A percentile compares a stretch with the other conserved stretches of the same genome.
Conservation (phyloP, 2,329 filamentous ascomycete genomes). For the Epichloe sibirici region DNA sequence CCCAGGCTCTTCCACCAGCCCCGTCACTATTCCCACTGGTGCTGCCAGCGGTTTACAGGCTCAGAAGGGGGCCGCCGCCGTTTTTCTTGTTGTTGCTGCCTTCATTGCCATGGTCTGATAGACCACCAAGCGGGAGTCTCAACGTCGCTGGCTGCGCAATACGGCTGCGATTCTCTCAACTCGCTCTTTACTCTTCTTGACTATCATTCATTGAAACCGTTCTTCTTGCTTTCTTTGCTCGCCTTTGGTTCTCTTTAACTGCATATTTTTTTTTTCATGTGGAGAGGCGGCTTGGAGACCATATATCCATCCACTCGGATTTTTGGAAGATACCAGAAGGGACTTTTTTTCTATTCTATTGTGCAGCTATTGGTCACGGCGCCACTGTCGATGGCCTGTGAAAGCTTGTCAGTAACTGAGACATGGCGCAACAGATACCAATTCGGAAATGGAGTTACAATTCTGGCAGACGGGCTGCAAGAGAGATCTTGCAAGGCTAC, state of each 20-base stretch:
- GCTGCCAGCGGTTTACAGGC: conserved; percentile 25
- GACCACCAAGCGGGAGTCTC: background rate
- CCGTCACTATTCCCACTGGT: conserved; percentile 13
- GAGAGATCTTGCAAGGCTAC: background rate
- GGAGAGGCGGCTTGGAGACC: background rate
- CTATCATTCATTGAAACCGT: background rate
- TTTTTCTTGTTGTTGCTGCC: conserved; percentile 25
- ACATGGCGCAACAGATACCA: conserved; percentile 2
- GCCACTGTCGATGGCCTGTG: background rate
- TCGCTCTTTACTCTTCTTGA: background rate
- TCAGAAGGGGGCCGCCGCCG: conserved; percentile 28
- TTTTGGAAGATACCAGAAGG: background rate
- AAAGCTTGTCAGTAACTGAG: background rate
- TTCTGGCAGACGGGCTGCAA: background rate
- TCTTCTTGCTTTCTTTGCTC: background rate
- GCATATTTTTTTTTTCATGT: background rate
- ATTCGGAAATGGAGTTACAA: background rate
- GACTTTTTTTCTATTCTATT: background rate
- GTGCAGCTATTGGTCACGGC: background rate
- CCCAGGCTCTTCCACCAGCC: conserved; percentile 9
- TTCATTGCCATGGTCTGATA: conserved; percentile 26
- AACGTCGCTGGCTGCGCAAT: background rate
- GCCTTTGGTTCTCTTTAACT: background rate
- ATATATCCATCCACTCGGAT: background rate
- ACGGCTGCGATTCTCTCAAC: background rate